Base-by-base conservation (phyloP, 768 basidiomycete species). In the Lentinula raphanica region DNA sequence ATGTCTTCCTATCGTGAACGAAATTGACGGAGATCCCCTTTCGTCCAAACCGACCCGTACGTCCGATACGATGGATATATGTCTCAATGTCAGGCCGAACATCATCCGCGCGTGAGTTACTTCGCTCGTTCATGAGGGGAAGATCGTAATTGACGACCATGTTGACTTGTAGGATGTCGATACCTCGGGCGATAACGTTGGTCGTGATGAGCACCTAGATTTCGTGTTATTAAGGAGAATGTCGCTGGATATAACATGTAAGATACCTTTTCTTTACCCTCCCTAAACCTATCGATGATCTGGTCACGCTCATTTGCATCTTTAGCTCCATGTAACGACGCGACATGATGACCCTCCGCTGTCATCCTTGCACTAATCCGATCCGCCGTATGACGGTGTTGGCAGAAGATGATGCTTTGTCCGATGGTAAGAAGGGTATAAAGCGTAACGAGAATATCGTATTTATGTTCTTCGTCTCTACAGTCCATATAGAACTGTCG, bases 141-240 rank as follows among this genome's bases (percentile, higher is more conserved):
- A 97, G 81, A 68, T 98, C 95, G 68, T 98, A 99, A 74, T 98
- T 98, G 71, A 99, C 94, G n/a, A 98, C 96, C 94, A 99, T 94
- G 79, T 98, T 99, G 65, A 99, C 97, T 76, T 98, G 96, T 56
- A 94, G 79, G 67, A 99, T 97, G 66, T 99, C 97, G 75, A 99
- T 98, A 42, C 97, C 97, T 17, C 97, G 87, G 1, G 97, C 95
- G 62, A 98, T 90, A 67, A 99, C 97, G 72, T 99, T 99, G 38
- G 97, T 99, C 54, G 97, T 98, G 69, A 99, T 99, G 63, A 99
- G 76, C 50, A 83, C 81, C 79, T 81, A 27, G 5, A 15, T 28
- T 12, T 23, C 23, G 21, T 13, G 39, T 17, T 28, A 11, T 19
- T 2, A 11, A 23, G 8, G 5, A 17, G 13, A 28, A 28, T 11